phyloP scores from a whole-genome alignment of 768 basidiomycete species.

The Neoboletus brunneissimus region DNA sequence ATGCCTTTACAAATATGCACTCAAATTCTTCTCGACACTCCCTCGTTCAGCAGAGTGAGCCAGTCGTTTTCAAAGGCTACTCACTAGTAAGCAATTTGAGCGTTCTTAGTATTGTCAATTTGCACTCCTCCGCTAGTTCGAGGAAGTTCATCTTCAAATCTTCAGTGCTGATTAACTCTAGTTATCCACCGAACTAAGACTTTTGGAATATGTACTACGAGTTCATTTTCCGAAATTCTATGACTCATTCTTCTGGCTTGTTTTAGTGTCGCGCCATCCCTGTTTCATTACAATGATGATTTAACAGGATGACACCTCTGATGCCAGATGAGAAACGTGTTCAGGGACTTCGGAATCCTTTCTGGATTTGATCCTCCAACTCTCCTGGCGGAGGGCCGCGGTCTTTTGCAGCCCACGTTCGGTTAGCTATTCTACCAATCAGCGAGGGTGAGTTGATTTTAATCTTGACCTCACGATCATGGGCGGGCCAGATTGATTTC shows the following conservation, averaged over 20 bases:
- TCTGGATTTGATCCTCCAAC: no score
- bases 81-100: no score
- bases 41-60: no score
- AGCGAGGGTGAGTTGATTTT: not conserved
- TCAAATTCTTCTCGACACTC: no score
- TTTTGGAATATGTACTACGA: no score
- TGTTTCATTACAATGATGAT: not conserved
- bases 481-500: constrained; percentile 3
- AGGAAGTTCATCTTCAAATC: not conserved
- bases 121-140: no score
- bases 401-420: no score
- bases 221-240: not conserved
- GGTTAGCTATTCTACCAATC: not conserved
- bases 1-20: no score
- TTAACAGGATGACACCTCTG: not conserved
- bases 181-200: not conserved
- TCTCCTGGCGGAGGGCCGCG: no score
- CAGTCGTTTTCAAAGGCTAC: no score
- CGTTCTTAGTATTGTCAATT: no score
- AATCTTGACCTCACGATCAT: not conserved
- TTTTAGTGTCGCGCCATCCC: not conserved
- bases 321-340: not conserved
- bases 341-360: not conserved
- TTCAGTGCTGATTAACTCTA: not conserved
- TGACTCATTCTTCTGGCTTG: not conserved